phyloP scores from a whole-genome alignment of 2,329 filamentous ascomycete species.

The Sporothrix pseudoabietina region DNA sequence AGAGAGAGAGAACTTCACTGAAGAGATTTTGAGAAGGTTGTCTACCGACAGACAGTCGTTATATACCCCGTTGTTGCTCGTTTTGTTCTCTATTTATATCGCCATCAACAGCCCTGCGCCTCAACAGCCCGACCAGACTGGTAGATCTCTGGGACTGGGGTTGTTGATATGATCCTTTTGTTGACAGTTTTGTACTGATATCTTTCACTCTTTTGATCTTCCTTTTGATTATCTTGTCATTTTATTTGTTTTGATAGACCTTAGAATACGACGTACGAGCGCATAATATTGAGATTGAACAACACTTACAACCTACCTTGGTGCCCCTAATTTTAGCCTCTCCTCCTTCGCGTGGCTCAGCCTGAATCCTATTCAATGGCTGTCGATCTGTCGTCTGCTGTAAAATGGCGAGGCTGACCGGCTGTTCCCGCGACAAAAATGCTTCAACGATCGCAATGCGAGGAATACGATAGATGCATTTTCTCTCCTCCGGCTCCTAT shows the following conservation, averaged over 20 bases:
- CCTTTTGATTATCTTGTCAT: neutral
- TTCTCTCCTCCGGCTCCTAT: neutral
- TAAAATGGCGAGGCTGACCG: constrained; percentile 5
- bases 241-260: neutral
- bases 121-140: neutral
- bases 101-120: neutral
- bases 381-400: neutral
- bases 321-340: neutral
- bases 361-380: neutral
- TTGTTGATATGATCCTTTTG: neutral
- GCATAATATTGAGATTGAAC: neutral
- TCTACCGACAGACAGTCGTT: neutral
- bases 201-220: neutral
- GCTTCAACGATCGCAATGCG: neutral
- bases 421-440: neutral
- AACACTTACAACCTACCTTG: neutral
- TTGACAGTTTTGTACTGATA: neutral
- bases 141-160: neutral
- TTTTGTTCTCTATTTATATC: constrained; percentile 12
- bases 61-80: neutral
- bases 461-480: constrained; percentile 7
- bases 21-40: neutral
- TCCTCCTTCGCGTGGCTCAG: neutral
- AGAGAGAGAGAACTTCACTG: neutral
- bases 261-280: neutral